Base-by-base conservation (phyloP, 176 grass and related monocot species). In the Raddia guianensis region DNA sequence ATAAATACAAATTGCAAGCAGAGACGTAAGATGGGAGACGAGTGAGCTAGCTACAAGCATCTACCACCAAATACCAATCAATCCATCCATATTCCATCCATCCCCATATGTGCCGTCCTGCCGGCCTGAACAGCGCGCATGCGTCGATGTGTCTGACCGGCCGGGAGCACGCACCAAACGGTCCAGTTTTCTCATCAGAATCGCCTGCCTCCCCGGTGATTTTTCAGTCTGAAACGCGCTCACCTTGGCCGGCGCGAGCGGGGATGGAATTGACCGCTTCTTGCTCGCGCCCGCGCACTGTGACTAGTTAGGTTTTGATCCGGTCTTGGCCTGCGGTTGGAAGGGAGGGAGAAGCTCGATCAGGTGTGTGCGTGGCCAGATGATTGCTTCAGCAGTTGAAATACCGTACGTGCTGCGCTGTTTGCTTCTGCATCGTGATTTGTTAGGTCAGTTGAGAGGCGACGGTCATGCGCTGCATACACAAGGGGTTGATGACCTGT, bases 401-500 rank as follows among this genome's bases (percentile, higher is more conserved):
- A 33, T 65, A 34, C 27, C 27, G 27, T 27, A 27, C 44, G 4
- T 49, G 21, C 64, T 1, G n/a, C 27, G 58, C 2, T 40, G 37
- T 40, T 72, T 83, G 86, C 59, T 20, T 88, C 60, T 35, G 75
- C 53, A 34, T 53, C 8, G 12, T 64, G 82, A n/a, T 50, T 52
- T 72, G 87, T 57, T 65, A 77, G 70, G 76, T 79, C 77, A 49
- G 82, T 64, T 81, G 77, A 55, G 60, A 71, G 43, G 21, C 43
- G 82, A 81, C 27, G 42, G 72, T 7, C 27, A 55, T 45, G 58
- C 19, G 37, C 35, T 47, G 47, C 7, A 21, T 55, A 72, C 65
- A 68, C 81, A 84, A 77, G 59, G 43, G 12, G 83, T 51, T 40
- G 83, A 77, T 89, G 82, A 72, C 64, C 77, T 81, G 82, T 89